phyloP scores from a whole-genome alignment of 495 filamentous ascomycete species.

The Penicillium soppii region DNA sequence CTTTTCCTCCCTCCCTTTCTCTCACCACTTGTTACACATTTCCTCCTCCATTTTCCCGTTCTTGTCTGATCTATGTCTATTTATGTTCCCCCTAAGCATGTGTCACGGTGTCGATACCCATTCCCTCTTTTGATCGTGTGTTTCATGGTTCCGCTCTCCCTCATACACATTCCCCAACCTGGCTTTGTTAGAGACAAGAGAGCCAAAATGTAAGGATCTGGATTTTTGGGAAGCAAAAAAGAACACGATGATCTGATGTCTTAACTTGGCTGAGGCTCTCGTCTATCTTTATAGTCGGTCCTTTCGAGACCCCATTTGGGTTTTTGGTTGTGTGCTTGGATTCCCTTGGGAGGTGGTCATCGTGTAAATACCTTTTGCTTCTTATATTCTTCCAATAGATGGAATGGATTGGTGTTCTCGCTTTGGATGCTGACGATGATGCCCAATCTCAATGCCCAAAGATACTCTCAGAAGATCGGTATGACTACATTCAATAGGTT shows the following conservation, averaged over 20 bases:
- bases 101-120: conserved; percentile 54
- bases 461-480: neutral
- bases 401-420: conserved; percentile 27
- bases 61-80: conserved; percentile 18
- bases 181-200: neutral
- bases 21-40: conserved; percentile 11
- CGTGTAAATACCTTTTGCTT: conserved; percentile 33
- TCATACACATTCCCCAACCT: conserved; percentile 1
- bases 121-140: conserved; percentile 19
- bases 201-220: neutral
- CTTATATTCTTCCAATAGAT: conserved; percentile 33
- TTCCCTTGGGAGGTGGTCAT: conserved; percentile 15
- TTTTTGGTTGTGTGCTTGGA: conserved; percentile 6
- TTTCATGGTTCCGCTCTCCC: conserved; percentile 8
- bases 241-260: conserved; percentile 5
- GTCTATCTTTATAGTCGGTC: conserved; percentile 6
- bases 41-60: conserved; percentile 6
- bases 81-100: conserved; percentile 37
- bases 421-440: conserved; percentile 1
- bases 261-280: neutral
- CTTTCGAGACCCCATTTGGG: conserved; percentile 2
- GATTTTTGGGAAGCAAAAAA: neutral
- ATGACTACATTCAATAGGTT: no score
- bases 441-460: neutral
- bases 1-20: conserved; percentile 23